A percentile compares a stretch with the other conserved stretches of the same genome.
These are phyloP conservation scores for Colletotrichum phormii DNA, from an alignment of 2,329 filamentous ascomycete genomes.

Conservation along the genomic window DNA sequence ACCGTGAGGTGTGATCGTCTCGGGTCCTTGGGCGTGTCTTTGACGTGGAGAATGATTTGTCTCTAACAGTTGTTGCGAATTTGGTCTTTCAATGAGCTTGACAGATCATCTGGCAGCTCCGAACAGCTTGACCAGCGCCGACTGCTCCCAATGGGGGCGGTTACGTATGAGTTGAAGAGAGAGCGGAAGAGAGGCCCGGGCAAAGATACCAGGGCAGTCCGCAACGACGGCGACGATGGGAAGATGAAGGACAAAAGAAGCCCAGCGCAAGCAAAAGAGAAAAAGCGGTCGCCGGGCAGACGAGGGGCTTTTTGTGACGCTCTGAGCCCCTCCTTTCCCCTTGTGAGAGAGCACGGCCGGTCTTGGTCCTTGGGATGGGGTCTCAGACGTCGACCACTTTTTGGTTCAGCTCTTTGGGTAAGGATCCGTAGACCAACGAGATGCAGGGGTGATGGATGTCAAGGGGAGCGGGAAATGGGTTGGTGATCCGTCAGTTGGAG, in stretches of 20 bases:
- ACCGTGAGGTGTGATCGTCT: constrained; percentile 28
- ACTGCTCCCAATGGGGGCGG: neutral
- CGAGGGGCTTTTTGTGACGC: constrained; percentile 35
- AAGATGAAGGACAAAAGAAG: constrained; percentile 15
- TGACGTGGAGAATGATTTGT: constrained; percentile 15
- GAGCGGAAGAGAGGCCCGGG: neutral
- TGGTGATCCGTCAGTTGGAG: constrained; percentile 28
- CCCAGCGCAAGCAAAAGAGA: neutral
- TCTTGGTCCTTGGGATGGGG: constrained; percentile 7
- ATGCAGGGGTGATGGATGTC: constrained; percentile 21
- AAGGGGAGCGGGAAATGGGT: constrained; percentile 23
- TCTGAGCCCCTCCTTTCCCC: constrained; percentile 31
- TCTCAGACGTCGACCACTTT: constrained; percentile 35
- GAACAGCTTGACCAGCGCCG: constrained; percentile 15
- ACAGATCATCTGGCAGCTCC: constrained; percentile 25
- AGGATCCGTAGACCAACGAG: constrained; percentile 31
- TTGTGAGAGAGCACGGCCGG: constrained; percentile 23
- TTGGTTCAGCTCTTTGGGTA: constrained; percentile 31
- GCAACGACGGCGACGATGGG: constrained; percentile 6
- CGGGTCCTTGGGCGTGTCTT: constrained; percentile 11
- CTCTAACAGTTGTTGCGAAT: constrained; percentile 5
- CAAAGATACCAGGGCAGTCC: constrained; percentile 5
- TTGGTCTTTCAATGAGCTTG: constrained; percentile 13
- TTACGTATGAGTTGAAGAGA: neutral
- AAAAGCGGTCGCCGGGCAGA: constrained; percentile 10